Evolutionary conservation across 805 yeast species (phyloP).

Genomic region (Pichia rugopelliculosa): DNA sequence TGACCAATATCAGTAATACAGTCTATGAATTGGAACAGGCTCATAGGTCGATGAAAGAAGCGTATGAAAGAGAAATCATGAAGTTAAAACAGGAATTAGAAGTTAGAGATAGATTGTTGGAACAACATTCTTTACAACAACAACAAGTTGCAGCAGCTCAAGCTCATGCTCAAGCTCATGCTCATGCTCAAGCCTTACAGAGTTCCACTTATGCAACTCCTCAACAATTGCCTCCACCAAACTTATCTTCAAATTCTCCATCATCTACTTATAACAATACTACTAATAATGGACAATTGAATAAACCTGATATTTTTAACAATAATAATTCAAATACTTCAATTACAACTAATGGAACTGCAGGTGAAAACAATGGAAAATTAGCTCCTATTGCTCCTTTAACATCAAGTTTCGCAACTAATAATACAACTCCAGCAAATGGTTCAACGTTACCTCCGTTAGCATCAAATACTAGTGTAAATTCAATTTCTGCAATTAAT

Average conservation of each 20-base stretch:
- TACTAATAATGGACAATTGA: background rate
- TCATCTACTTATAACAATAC: slow-evolving; percentile 11
- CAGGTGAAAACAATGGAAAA: slow-evolving; percentile 7
- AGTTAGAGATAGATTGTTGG: slow-evolving; percentile 58
- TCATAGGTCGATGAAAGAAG: slow-evolving; percentile 90
- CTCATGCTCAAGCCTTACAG: slow-evolving; percentile 19
- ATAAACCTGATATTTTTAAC: slow-evolving; percentile 7
- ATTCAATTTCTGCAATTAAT: background rate
- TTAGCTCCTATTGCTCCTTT: slow-evolving; percentile 6
- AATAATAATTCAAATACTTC: background rate
- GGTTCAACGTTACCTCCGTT: background rate
- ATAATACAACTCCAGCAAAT: slow-evolving; percentile 10
- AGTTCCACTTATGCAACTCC: slow-evolving; percentile 15
- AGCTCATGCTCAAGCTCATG: slow-evolving; percentile 31
- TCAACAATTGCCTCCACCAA: slow-evolving; percentile 32
- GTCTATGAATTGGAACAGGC: slow-evolving; percentile 91
- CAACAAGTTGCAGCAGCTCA: slow-evolving; percentile 38
- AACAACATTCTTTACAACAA: slow-evolving; percentile 33
- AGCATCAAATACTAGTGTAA: background rate
- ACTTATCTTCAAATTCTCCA: slow-evolving; percentile 21
- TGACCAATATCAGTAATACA: slow-evolving; percentile 89
- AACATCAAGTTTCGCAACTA: background rate
- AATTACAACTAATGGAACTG: background rate
- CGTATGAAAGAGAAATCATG: slow-evolving; percentile 87
- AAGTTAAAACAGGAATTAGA: slow-evolving; percentile 83